These are phyloP conservation scores for Luffa aegyptiaca DNA, from an alignment of 306 rosid genomes.

Conservation along the genomic window DNA sequence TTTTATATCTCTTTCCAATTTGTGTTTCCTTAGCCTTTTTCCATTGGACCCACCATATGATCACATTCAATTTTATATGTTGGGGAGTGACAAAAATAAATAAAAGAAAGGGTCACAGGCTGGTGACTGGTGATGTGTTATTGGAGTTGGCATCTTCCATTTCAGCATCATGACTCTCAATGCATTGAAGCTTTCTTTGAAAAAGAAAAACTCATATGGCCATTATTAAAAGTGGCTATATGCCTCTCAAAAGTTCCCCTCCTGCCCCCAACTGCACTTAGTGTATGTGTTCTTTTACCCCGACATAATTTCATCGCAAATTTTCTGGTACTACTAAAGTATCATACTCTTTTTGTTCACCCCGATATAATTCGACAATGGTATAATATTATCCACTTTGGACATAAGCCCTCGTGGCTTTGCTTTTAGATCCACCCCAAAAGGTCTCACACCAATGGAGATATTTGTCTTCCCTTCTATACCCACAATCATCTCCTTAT, in stretches of 20 bases:
- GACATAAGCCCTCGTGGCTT: too few relatives aligned
- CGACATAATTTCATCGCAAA: too few relatives aligned
- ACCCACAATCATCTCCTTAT: too few relatives aligned
- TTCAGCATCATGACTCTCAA: not conserved
- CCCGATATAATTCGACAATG: too few relatives aligned
- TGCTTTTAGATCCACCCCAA: too few relatives aligned
- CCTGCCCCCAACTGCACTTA: not conserved
- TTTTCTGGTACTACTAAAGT: too few relatives aligned
- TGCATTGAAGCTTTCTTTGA: not conserved
- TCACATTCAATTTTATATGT: not conserved
- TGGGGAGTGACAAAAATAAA: not conserved
- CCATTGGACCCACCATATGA: not conserved
- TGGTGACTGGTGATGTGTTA: not conserved
- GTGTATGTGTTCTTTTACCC: too few relatives aligned
- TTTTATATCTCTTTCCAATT: not conserved
- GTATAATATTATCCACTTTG: too few relatives aligned
- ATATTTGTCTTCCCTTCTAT: too few relatives aligned
- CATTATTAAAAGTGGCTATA: not conserved
- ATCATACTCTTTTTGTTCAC: too few relatives aligned
- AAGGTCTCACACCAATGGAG: too few relatives aligned
- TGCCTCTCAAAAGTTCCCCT: not conserved
- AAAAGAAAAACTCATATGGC: not conserved
- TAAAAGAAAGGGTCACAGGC: not conserved
- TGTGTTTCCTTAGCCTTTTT: not conserved
- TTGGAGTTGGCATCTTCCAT: not conserved